These are phyloP conservation scores for Thinopyrum obtusiflorum DNA, from an alignment of 202 grass and related monocot species.

Conservation along the genomic window DNA sequence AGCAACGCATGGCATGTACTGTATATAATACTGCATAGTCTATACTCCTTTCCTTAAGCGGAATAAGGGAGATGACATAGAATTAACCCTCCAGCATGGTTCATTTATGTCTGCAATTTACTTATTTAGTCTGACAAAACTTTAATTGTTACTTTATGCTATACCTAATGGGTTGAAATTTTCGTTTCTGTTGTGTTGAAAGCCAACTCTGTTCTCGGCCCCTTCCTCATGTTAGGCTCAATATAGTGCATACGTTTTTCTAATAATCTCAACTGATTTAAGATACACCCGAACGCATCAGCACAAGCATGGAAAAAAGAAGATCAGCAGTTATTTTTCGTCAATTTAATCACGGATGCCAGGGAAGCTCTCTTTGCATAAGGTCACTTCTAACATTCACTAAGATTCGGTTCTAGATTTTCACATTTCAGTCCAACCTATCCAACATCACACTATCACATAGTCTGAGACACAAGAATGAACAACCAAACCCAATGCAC, in stretches of 20 bases:
- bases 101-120: background rate
- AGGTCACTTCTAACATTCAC: background rate
- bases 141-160: background rate
- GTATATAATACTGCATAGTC: background rate
- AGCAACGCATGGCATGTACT: background rate
- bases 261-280: background rate
- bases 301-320: background rate
- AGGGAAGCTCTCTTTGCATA: background rate
- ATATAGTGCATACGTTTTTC: slow-evolving; percentile 16
- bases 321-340: background rate
- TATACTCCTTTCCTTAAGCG: background rate
- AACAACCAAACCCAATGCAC: slow-evolving; percentile 3
- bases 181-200: background rate
- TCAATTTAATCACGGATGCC: background rate
- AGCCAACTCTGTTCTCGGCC: background rate
- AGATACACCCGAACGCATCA: background rate
- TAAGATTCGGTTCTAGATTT: background rate
- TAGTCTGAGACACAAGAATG: background rate
- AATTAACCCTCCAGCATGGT: background rate
- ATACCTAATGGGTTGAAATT: background rate
- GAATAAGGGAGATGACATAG: background rate
- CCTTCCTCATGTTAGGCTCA: background rate
- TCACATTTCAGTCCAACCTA: slow-evolving; percentile 24
- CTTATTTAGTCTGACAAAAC: background rate
- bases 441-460: background rate